These are phyloP conservation scores for Calonectria honghensis DNA, from an alignment of 2,329 filamentous ascomycete species.

Conservation along the genomic window DNA sequence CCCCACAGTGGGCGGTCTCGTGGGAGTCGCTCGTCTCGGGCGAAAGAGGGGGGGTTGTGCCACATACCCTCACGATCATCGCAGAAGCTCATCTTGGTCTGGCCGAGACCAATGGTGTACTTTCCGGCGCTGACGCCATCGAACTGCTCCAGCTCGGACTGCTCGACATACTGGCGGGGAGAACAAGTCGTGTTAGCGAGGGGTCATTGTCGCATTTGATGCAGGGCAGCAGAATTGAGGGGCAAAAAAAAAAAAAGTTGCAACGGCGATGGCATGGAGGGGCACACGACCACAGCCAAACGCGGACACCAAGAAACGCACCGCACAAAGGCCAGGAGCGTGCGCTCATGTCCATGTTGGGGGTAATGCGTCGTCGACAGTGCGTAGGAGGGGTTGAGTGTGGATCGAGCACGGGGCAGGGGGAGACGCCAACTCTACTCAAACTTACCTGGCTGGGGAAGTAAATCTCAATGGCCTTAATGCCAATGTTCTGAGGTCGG, in stretches of 20 bases:
- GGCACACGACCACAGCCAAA: constrained; percentile 52
- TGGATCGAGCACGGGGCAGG: constrained; percentile 38
- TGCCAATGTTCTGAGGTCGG: constrained; percentile 90
- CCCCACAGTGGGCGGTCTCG: constrained; percentile 27
- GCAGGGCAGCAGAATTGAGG: constrained; percentile 46
- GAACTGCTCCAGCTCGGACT: constrained; percentile 88
- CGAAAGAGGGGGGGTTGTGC: constrained; percentile 39
- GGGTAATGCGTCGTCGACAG: constrained; percentile 1
- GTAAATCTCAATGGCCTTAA: constrained; percentile 95
- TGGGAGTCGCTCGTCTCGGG: constrained; percentile 34
- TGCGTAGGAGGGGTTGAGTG: constrained; percentile 30
- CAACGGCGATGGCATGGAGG: constrained; percentile 46
- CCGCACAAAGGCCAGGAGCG: constrained; percentile 27
- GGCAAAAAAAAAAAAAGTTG: constrained; percentile 39
- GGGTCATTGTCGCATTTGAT: constrained; percentile 33
- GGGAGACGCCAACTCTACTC: constrained; percentile 21
- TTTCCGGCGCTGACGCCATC: constrained; percentile 89
- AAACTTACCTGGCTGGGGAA: constrained; percentile 86
- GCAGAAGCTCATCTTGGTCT: constrained; percentile 95
- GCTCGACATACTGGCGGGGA: constrained; percentile 84
- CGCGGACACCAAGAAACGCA: constrained; percentile 43
- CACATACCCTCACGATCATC: constrained; percentile 87
- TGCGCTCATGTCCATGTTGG: background rate
- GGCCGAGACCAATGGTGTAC: constrained; percentile 93
- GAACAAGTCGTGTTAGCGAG: constrained; percentile 53